phyloP scores from a whole-genome alignment of 2,329 filamentous ascomycete genomes.

The Chaetomium sp. region DNA sequence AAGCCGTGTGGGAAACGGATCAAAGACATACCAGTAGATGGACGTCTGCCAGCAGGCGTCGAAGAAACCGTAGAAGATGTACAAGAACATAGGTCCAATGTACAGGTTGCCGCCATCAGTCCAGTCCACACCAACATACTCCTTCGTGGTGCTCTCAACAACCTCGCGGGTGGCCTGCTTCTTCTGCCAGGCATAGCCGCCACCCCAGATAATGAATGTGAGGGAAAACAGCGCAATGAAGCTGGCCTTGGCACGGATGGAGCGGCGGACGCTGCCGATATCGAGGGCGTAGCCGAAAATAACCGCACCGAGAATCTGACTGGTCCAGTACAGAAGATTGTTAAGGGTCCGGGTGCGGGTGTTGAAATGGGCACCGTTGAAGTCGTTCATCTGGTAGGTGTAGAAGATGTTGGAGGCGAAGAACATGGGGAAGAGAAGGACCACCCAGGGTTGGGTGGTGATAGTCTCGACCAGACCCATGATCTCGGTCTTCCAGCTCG shows the following conservation, averaged over 20 bases:
- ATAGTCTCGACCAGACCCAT: slow-evolving; percentile 69
- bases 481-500: slow-evolving; percentile 76
- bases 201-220: slow-evolving; percentile 76
- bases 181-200: slow-evolving; percentile 71
- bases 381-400: slow-evolving; percentile 65
- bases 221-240: slow-evolving; percentile 57
- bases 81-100: slow-evolving; percentile 76
- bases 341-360: slow-evolving; percentile 69
- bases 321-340: slow-evolving; percentile 69
- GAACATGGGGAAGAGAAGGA: slow-evolving; percentile 77
- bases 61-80: slow-evolving; percentile 85
- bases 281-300: slow-evolving; percentile 70
- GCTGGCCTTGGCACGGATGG: slow-evolving; percentile 58
- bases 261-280: slow-evolving; percentile 50
- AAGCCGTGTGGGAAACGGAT: background rate
- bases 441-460: slow-evolving; percentile 61
- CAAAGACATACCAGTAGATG: slow-evolving; percentile 79
- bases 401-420: slow-evolving; percentile 75
- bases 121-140: slow-evolving; percentile 50
- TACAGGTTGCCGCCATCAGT: slow-evolving; percentile 50
- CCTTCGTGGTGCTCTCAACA: slow-evolving; percentile 17
- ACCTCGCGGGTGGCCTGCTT: slow-evolving; percentile 47
- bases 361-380: slow-evolving; percentile 66
- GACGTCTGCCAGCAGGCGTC: slow-evolving; percentile 87
- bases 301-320: slow-evolving; percentile 71